Conservation (phyloP, 805 yeast genomes). For the Metschnikowia colocasiae region DNA sequence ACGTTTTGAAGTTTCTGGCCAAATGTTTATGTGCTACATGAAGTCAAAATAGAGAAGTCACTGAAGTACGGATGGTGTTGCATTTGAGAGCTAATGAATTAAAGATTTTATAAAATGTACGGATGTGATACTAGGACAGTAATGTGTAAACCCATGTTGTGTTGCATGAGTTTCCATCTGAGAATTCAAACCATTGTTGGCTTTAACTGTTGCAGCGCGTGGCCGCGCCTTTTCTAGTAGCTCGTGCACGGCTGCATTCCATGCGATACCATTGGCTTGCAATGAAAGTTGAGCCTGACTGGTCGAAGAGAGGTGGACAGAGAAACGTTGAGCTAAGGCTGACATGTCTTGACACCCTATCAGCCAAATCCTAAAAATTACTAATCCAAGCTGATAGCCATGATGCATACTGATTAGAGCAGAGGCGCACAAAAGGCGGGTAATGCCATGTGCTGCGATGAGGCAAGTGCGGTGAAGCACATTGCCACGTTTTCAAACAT, state of each 20-base stretch:
- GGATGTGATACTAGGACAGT: too few relatives aligned
- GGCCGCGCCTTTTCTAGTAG: neutral
- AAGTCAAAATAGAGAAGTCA: neutral
- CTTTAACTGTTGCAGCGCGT: neutral
- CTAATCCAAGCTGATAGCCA: neutral
- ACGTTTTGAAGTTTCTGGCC: neutral
- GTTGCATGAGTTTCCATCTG: neutral
- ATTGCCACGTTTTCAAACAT: neutral
- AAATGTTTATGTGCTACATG: neutral
- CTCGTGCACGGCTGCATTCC: neutral
- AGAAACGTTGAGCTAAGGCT: neutral
- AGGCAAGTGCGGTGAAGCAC: neutral
- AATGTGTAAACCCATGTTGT: neutral
- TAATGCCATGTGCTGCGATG: conserved; percentile 4
- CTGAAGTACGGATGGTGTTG: neutral
- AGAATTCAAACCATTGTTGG: neutral
- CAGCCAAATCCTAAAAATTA: neutral
- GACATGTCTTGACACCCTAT: neutral
- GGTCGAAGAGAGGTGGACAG: neutral
- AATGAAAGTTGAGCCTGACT: neutral
- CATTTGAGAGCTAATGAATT: neutral
- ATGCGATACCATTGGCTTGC: conserved; percentile 1
- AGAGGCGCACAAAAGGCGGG: conserved; percentile 3
- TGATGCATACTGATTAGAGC: neutral
- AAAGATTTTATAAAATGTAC: neutral